Evolutionary conservation across 2,329 filamentous ascomycete genomes (phyloP), one percentile per base, ranked within the genome.

Genomic region (Microcyclospora pomicola): DNA sequence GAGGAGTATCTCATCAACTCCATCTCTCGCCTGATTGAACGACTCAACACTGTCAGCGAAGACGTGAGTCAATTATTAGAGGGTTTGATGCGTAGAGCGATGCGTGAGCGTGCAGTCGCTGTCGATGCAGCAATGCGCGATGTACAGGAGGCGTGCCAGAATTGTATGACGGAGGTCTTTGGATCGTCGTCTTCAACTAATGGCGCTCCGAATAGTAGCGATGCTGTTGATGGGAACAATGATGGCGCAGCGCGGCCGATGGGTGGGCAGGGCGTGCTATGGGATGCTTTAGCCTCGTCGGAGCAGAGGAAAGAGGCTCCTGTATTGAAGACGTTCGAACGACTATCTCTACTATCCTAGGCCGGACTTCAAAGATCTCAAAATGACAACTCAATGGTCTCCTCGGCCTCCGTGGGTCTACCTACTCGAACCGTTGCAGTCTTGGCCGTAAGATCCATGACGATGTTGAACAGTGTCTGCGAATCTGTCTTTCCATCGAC

Each of bases 1-100:
- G 88, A 96, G 56, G 91, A 96, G 60, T 98, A 98, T 59, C 73
- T 98, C 5, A 79, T 94, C 41, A 91, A 87, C 58, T 88, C 80
- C 49, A 77, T 96, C 28, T 74, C 80, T 10, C 71, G 91, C 15
- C 69, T 98, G 27, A 74, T 94, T 11, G 85, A 93, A 58, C 72
- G 87, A 28, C 75, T 94, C 15, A 85, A 87, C 58, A 68, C 68
- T 15, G 71, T 80, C 2, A 72, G 77, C 36, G 69, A 73, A 1
- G 91, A 98, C 57, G 74, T 84, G 0, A 72, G 76, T 53, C 64
- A 77, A 12, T 68, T 96, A 6, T 72, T 94, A 0, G 77, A 82
- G 46, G 86, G 81, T 0, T 65, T 96, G 41, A 68, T 86, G 44
- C 72, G 86, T 40, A 67, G 91, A 27, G 75, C 74, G 14, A 96